phyloP scores from a whole-genome alignment of 495 filamentous ascomycete genomes.

The Penicillium cinerascens region DNA sequence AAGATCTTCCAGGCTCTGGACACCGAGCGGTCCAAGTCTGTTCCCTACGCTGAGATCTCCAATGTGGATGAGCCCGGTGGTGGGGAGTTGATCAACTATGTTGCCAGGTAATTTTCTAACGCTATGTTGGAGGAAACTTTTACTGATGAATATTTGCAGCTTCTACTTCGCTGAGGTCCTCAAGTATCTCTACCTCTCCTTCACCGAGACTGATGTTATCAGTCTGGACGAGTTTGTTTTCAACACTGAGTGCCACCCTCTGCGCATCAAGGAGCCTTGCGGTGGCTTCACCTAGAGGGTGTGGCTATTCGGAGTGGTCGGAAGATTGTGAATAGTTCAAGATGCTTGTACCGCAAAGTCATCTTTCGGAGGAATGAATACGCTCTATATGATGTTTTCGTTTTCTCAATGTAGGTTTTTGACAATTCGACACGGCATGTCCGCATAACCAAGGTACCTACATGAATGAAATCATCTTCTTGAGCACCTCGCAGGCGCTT shows the following conservation, averaged over 20 bases:
- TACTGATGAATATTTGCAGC: slow-evolving; percentile 13
- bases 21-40: slow-evolving; percentile 48
- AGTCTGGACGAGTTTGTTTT: slow-evolving; percentile 55
- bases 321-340: background rate
- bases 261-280: slow-evolving; percentile 12
- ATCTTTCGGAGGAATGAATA: too few species aligned
- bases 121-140: background rate
- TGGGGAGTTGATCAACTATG: slow-evolving; percentile 56
- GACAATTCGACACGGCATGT: too few species aligned
- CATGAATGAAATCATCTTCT: too few species aligned
- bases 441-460: too few species aligned
- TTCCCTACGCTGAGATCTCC: slow-evolving; percentile 59
- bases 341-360: too few species aligned
- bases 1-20: slow-evolving; percentile 52
- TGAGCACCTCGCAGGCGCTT: too few species aligned
- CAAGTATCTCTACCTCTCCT: slow-evolving; percentile 55
- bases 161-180: slow-evolving; percentile 50
- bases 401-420: too few species aligned
- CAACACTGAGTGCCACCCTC: slow-evolving; percentile 42
- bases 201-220: slow-evolving; percentile 44
- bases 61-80: slow-evolving; percentile 46
- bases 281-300: background rate
- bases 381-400: too few species aligned
- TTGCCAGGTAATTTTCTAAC: slow-evolving; percentile 10
- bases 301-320: background rate